Percentiles rank a stretch among this genome's conserved stretches.
phyloP scores from a whole-genome alignment of 139 green algal genomes.

The Chlamydomonas sp. region DNA sequence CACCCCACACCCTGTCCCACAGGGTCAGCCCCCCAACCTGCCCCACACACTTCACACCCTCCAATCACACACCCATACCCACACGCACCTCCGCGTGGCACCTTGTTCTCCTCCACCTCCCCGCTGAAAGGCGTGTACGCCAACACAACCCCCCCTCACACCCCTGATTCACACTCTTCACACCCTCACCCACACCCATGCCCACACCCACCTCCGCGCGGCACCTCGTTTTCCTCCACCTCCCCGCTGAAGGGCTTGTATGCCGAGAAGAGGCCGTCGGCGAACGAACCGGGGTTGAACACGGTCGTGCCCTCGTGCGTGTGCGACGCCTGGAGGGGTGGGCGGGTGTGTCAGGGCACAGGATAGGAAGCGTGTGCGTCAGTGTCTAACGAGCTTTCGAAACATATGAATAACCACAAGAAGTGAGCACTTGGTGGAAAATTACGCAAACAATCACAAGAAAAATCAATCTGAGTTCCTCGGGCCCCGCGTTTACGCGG shows the following conservation, averaged over 20 bases:
- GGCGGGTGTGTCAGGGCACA: no score
- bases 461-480: no score
- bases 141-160: conserved; percentile 62
- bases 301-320: conserved; percentile 55
- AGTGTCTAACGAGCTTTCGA: no score
- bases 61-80: not conserved
- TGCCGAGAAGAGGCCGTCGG: conserved; percentile 51
- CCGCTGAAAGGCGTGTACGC: conserved; percentile 47
- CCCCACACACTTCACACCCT: not conserved
- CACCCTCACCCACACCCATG: not conserved
- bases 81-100: no score
- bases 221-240: conserved; percentile 12
- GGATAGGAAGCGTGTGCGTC: no score
- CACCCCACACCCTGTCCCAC: not conserved
- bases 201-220: no score
- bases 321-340: conserved; percentile 26
- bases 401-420: no score
- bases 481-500: no score
- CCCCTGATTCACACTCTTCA: conserved; percentile 2
- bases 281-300: conserved; percentile 72
- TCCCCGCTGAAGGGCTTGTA: conserved; percentile 43
- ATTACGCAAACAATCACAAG: no score
- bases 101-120: conserved; percentile 7
- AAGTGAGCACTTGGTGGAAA: no score
- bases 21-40: not conserved